Percentiles rank a stretch among this genome's conserved stretches.
These are phyloP conservation scores for Cryptococcus sp. DNA, from an alignment of 1,284 basidiomycete genomes.

Conservation along the genomic window DNA sequence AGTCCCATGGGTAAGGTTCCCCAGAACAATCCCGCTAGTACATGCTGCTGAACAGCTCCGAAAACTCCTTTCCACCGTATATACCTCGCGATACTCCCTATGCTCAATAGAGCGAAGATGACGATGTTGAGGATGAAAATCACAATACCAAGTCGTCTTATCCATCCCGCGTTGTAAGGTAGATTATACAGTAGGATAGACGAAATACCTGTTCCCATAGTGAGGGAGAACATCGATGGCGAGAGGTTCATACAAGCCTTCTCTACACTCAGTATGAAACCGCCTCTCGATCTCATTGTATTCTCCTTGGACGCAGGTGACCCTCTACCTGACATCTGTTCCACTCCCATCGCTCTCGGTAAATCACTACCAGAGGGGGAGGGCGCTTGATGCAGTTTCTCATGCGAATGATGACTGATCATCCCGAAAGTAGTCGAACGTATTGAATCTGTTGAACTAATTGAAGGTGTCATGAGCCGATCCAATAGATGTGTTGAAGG, in stretches of 20 bases:
- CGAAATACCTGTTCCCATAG: slow-evolving; percentile 52
- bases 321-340: no score
- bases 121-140: slow-evolving; percentile 65
- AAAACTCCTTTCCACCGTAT: slow-evolving; percentile 58
- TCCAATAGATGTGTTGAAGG: no score
- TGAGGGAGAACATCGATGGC: slow-evolving; percentile 33
- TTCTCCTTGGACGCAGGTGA: no score
- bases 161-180: slow-evolving; percentile 48
- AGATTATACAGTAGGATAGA: slow-evolving; percentile 49
- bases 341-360: no score
- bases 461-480: no score
- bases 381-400: no score
- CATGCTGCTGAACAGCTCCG: slow-evolving; percentile 57
- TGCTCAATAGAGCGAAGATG: slow-evolving; percentile 59
- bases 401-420: no score
- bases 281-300: no score
- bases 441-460: no score
- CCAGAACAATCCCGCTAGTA: slow-evolving; percentile 62
- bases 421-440: no score
- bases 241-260: slow-evolving; percentile 15
- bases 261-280: not conserved
- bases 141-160: slow-evolving; percentile 44
- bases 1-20: slow-evolving; percentile 68
- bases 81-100: slow-evolving; percentile 54
- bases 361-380: no score